Base-by-base conservation (phyloP, 805 yeast species). In the Candida orba region DNA sequence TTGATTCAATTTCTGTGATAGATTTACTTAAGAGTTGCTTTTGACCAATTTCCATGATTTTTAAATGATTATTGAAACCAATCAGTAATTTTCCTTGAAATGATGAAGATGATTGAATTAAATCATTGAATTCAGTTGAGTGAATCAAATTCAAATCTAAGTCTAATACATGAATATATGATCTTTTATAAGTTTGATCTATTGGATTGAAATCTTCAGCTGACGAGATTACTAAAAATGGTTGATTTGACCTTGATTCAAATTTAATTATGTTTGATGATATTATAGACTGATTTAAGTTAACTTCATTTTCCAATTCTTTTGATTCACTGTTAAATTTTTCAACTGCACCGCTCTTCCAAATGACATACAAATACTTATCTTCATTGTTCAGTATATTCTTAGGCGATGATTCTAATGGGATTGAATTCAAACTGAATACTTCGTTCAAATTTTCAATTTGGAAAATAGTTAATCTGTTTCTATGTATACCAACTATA, bases 21-120 rank as follows among this genome's bases (percentile, higher is more conserved):
- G 83, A 67, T 58, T 85, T 87, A 44, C 82, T 72, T 44, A 93
- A 66, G 33, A 91, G 66, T 56, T 90, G 97, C 50, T 82, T 84
- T 53, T 71, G 70, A 2, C 99, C 99, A 25, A 88, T 49, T 24
- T 81, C 90, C 57, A 74, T 89, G 8, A 85, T 51, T 31, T 84
- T 64, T 39, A 91, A 52, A 39, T 63, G 60, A 36, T 72, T 67
- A 1, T 71, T 73, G 39, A 76, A 52, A 0, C 86, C 90, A 2
- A 75, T 81, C 2, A 89, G 59, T 2, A 89, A 57, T 47, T 69
- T 71, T 0, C 81, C 85, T 39, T 74, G 72, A 58, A 86, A 87
- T 10, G 67, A 63, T 1, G 60, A 51, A 58, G 90, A 52, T 0
- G 84, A 68, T 25, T 68, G 49, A 0, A 78, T 76, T 2, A 67